Percentiles rank a stretch among this genome's conserved stretches.
These are phyloP conservation scores for Penstemon eatonii DNA, from an alignment of 257 asterid species.

Conservation along the genomic window DNA sequence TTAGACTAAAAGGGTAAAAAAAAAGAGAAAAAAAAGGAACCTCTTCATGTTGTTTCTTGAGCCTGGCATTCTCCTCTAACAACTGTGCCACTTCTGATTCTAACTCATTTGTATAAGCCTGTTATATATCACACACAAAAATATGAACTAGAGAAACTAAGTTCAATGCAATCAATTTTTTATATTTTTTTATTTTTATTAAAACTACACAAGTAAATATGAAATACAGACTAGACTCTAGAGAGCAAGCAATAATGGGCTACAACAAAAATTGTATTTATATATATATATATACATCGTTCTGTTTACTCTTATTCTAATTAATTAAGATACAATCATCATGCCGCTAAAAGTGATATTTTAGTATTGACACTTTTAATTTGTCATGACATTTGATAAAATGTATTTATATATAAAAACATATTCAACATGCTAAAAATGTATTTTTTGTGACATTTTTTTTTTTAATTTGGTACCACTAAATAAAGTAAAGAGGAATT, in stretches of 20 bases:
- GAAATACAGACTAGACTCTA: too few species aligned
- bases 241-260: too few species aligned
- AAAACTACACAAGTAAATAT: too few species aligned
- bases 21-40: conserved; percentile 24
- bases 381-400: too few species aligned
- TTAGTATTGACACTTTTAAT: too few species aligned
- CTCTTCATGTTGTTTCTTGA: conserved; percentile 66
- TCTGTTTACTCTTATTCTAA: too few species aligned
- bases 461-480: neutral
- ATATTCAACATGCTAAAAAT: neutral
- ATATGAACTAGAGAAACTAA: neutral
- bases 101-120: conserved; percentile 76
- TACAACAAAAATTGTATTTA: too few species aligned
- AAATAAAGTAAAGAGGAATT: neutral
- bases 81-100: conserved; percentile 61
- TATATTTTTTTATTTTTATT: too few species aligned
- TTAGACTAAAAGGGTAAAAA: neutral
- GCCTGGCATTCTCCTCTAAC: conserved; percentile 66
- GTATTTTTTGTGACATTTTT: too few species aligned
- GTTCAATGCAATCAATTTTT: neutral
- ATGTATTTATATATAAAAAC: neutral
- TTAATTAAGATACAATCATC: too few species aligned
- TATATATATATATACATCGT: too few species aligned
- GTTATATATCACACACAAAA: conserved; percentile 18
- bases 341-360: too few species aligned